Evolutionary conservation across 139 green algal genomes (phyloP), one percentile per base, ranked within the genome.

Genomic region (Chlorella vulgaris): DNA sequence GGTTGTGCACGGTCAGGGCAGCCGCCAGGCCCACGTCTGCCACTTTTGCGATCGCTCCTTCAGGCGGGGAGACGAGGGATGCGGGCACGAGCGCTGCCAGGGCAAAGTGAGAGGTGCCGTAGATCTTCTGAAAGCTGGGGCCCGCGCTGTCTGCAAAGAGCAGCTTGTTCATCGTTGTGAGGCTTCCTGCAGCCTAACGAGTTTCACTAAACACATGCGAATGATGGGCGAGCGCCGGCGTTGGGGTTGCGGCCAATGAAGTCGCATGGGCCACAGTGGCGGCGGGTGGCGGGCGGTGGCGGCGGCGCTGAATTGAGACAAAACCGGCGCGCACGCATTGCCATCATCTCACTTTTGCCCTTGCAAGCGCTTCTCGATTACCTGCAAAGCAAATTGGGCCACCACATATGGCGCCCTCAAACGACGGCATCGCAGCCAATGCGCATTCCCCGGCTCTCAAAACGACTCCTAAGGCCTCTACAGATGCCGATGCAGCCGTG

Each of bases 141-240:
- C 83, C 83, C 29, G 83, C 83, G 7, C 21, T n/a, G 36, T 87
- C 83, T 42, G 83, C 78, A 47, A 83, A 82, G 6, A 87, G 28
- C 10, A 87, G 38, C 47, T 85, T 87, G 70, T 81, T 87, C 55
- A 87, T 83, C 7, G n/a, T 19, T 61, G 51, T 19, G 5, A 71
- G 36, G 36, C 66, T 7, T n/a, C n/a, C n/a, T n/a, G n/a, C n/a
- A n/a, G n/a, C n/a, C n/a, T n/a, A n/a, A n/a, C n/a, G 38, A 8
- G 58, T 29, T 33, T 29, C 19, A 66, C 18, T 8, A 10, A 21
- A 66, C 18, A 66, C 18, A 21, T 29, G 13, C 47, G 13, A 10
- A 24, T 15, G 47, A 10, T 58, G 47, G 13, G 10, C 15, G 13
- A 24, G 47, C 47, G 47, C 47, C 47, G 13, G 10, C 13, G 47